phyloP scores from a whole-genome alignment of 805 yeast genomes.

The Metschnikowia hibisci region DNA sequence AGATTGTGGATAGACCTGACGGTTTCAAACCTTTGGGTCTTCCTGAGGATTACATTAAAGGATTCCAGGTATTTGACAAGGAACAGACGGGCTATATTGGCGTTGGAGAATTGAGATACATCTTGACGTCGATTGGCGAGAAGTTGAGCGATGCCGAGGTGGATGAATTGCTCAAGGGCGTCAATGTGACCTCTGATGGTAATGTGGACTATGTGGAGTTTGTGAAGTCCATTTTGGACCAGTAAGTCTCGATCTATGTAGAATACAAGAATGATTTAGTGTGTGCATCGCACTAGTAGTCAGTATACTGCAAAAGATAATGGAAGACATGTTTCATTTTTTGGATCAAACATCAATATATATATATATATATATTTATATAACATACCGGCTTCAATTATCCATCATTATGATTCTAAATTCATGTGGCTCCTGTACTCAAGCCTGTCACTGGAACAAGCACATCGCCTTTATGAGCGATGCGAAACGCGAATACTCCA shows the following conservation, averaged over 20 bases:
- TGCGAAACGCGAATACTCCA: constrained; percentile 1
- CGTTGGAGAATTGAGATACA: constrained; percentile 93
- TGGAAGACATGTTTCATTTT: too few species aligned
- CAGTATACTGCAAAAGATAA: neutral
- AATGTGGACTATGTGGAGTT: constrained; percentile 93
- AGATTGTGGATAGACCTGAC: constrained; percentile 78
- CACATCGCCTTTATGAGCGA: neutral
- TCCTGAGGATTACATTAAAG: constrained; percentile 85
- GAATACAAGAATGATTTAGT: neutral
- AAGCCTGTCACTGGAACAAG: too few species aligned
- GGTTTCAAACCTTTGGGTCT: constrained; percentile 86
- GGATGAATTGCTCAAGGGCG: constrained; percentile 93
- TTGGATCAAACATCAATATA: too few species aligned
- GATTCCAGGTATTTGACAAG: constrained; percentile 95
- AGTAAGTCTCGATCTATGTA: constrained; percentile 35
- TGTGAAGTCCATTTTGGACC: constrained; percentile 89
- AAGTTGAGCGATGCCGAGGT: constrained; percentile 87
- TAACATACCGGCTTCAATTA: too few species aligned
- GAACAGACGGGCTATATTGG: constrained; percentile 94
- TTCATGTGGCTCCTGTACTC: too few species aligned
- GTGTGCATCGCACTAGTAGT: neutral
- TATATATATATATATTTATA: too few species aligned
- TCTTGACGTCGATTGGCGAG: constrained; percentile 94
- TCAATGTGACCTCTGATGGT: constrained; percentile 88
- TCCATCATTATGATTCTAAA: too few species aligned